These are phyloP conservation scores for Carex cristatella DNA, from an alignment of 176 grass and related monocot genomes.

Conservation along the genomic window DNA sequence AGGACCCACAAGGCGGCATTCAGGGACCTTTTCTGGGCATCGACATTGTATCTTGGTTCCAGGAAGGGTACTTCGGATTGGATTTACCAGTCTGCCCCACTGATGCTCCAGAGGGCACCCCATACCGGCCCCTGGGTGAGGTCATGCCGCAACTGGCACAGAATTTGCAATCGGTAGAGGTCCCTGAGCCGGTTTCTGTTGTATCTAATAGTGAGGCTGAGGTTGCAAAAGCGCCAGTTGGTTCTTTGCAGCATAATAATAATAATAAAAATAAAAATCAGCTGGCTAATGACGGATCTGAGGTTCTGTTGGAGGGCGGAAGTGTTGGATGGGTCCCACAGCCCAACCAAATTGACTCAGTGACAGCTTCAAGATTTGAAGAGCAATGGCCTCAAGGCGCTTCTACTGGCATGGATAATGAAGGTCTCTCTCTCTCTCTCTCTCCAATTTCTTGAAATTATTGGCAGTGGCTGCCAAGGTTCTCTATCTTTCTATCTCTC, in stretches of 20 bases:
- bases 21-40: conserved; percentile 89
- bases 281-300: not conserved
- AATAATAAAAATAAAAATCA: not conserved
- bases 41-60: conserved; percentile 87
- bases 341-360: not conserved
- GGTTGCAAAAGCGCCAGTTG: conserved; percentile 39
- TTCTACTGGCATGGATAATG: conserved; percentile 16
- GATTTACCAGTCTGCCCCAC: conserved; percentile 74
- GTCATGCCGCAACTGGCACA: conserved; percentile 75
- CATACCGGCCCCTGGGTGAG: conserved; percentile 62
- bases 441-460: too few species aligned
- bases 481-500: not conserved
- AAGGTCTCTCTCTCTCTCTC: conserved; percentile 1
- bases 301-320: not conserved
- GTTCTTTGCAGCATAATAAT: conserved; percentile 33
- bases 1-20: conserved; percentile 84
- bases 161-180: conserved; percentile 26
- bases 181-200: not conserved
- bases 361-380: conserved; percentile 18
- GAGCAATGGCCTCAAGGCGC: conserved; percentile 16
- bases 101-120: conserved; percentile 65
- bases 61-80: conserved; percentile 86
- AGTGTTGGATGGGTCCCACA: not conserved
- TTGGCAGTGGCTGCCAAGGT: too few species aligned
- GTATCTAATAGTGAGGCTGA: conserved; percentile 24